These are phyloP conservation scores for Acer campestre DNA, from an alignment of 345 rosid genomes.

Conservation along the genomic window DNA sequence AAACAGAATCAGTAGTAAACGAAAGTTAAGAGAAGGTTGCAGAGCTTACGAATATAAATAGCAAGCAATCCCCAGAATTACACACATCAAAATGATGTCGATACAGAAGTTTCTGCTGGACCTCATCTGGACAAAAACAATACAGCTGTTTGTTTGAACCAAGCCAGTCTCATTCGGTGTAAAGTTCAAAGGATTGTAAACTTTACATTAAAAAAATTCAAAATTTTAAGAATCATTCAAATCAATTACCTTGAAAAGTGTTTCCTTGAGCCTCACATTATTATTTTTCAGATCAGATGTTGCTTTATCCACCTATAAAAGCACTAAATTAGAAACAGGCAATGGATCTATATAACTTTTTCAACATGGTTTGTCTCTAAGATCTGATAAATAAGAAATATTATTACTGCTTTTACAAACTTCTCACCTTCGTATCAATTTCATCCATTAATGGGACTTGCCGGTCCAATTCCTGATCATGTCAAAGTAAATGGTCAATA, in stretches of 20 bases:
- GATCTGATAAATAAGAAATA: conserved; percentile 1
- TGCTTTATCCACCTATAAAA: conserved; percentile 70
- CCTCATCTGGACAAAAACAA: conserved; percentile 53
- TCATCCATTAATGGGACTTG: conserved; percentile 85
- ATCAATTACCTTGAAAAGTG: conserved; percentile 54
- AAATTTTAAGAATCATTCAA: conserved; percentile 13
- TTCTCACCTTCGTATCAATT: conserved; percentile 73
- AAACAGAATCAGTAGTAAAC: background rate
- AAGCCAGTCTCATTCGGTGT: background rate
- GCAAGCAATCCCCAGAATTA: conserved; percentile 68
- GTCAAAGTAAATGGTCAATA: conserved; percentile 13
- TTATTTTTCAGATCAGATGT: conserved; percentile 66
- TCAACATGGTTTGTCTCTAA: background rate
- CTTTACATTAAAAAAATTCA: background rate
- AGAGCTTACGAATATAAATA: conserved; percentile 72
- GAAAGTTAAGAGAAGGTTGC: background rate
- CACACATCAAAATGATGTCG: conserved; percentile 69
- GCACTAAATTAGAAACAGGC: conserved; percentile 12
- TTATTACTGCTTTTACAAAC: conserved; percentile 5
- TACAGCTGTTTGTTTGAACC: conserved; percentile 6
- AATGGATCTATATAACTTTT: background rate
- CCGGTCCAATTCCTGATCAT: conserved; percentile 70
- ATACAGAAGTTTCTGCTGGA: conserved; percentile 77
- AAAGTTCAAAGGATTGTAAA: background rate
- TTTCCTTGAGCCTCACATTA: conserved; percentile 78